phyloP scores from a whole-genome alignment of 1,139 yeast species.

The Saccharomycopsis phalli region DNA sequence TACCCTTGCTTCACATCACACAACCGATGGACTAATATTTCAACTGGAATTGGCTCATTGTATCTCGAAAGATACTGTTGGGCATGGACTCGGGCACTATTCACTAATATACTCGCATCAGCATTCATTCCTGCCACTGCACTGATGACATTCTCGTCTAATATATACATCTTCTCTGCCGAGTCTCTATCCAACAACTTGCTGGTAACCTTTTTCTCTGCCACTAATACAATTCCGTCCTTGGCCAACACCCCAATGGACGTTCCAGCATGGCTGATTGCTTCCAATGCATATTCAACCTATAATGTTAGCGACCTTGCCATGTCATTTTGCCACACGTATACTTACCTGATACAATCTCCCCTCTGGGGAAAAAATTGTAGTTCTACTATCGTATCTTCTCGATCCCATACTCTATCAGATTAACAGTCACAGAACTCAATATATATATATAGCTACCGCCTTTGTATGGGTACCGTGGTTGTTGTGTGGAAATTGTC shows the following conservation, averaged over 20 bases:
- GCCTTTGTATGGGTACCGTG: too few relatives aligned
- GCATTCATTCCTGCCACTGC: constrained; percentile 99
- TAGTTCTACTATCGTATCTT: constrained; percentile 95
- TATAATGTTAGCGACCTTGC: constrained; percentile 20
- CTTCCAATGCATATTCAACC: constrained; percentile 95
- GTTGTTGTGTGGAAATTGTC: too few relatives aligned
- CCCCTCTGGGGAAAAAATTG: constrained; percentile 98
- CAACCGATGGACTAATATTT: constrained; percentile 74
- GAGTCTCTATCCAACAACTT: constrained; percentile 89
- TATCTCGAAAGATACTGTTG: constrained; percentile 79
- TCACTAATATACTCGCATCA: constrained; percentile 87
- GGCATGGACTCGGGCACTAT: constrained; percentile 77
- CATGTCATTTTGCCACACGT: neutral
- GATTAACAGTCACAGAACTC: neutral
- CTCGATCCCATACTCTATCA: constrained; percentile 44
- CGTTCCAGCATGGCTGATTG: constrained; percentile 96
- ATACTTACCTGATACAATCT: constrained; percentile 74
- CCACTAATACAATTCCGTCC: constrained; percentile 94
- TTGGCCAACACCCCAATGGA: constrained; percentile 88
- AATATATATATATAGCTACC: too few relatives aligned
- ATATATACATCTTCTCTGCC: constrained; percentile 82
- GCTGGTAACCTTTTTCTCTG: constrained; percentile 90
- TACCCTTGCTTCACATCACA: constrained; percentile 97
- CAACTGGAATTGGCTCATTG: constrained; percentile 89
- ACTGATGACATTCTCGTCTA: constrained; percentile 77